These are phyloP conservation scores for Xylaria nigripes DNA, from an alignment of 495 filamentous ascomycete genomes.

Conservation along the genomic window DNA sequence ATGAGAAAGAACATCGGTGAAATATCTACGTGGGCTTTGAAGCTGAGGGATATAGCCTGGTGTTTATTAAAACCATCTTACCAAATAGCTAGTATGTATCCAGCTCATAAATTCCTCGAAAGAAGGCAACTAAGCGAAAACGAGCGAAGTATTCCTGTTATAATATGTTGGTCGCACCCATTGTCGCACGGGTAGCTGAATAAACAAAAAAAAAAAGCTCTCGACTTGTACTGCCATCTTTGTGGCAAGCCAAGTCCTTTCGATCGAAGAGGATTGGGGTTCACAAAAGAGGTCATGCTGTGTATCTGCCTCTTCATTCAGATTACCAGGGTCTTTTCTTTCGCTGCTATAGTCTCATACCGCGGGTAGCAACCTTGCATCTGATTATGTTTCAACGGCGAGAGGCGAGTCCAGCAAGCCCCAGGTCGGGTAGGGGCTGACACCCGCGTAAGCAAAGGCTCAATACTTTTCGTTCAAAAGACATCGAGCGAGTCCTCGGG, in stretches of 20 bases:
- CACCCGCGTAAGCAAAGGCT: slow-evolving; percentile 3
- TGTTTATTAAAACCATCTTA: background rate
- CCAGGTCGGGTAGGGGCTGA: slow-evolving; percentile 12
- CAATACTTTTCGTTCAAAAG: background rate
- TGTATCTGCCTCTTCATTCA: background rate
- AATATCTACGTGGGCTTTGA: background rate
- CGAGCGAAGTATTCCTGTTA: background rate
- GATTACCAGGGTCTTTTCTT: slow-evolving; percentile 1
- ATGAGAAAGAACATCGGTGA: background rate
- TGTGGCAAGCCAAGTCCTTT: slow-evolving; percentile 3
- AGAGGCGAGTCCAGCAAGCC: background rate
- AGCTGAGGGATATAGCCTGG: background rate
- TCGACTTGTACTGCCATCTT: slow-evolving; percentile 9
- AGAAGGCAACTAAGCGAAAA: no score
- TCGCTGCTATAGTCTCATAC: slow-evolving; percentile 8
- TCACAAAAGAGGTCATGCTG: background rate
- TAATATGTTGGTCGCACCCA: background rate
- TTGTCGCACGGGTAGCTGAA: slow-evolving; percentile 6
- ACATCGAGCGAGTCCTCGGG: background rate
- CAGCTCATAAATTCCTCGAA: no score
- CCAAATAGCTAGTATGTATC: no score
- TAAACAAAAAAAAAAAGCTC: no score
- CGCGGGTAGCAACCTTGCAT: slow-evolving; percentile 13
- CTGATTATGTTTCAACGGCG: slow-evolving; percentile 10
- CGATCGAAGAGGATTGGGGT: slow-evolving; percentile 5